Evolutionary conservation across 2,329 filamentous ascomycete species (phyloP), one percentile per base, ranked within the genome.

Genomic region (Trichoderma sp.): DNA sequence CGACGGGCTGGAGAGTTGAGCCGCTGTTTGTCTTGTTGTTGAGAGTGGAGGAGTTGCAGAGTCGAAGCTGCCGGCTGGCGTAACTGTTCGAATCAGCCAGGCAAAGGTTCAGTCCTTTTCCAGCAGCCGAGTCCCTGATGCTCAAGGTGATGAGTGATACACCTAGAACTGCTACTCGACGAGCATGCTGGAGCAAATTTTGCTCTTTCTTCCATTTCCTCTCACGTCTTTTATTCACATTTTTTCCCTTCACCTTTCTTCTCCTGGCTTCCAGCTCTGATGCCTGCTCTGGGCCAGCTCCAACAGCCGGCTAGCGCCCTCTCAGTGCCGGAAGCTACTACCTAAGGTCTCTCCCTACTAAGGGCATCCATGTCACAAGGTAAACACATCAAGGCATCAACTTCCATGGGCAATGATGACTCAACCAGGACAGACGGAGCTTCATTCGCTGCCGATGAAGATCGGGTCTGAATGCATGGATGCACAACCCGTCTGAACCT

Each of bases 91-190:
- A 14, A 39, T 14, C 34, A 39, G 34, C 34, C 34, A 39, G 34
- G 34, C 10, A 9, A 9, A 39, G 34, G 10, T 14, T 10, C 21
- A 24, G 21, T 24, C 48, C 47, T 21, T 34, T 54, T 45, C 59
- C 34, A 39, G 19, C n/a, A 30, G 48, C 39, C 59, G 44, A 34
- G 48, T 55, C 50, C 59, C 59, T 63, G 48, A 54, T 55, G 59
- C 50, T 48, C 54, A 63, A 63, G 59, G 41, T 30, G 39, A 9
- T 39, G 12, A 30, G 5, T 28, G 6, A 34, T 10, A 34, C 30
- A 10, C 7, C 30, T 10, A 2, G 9, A 9, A 10, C 30, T 34
- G 30, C 30, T 34, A 7, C 30, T 34, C 10, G 30, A 9, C 9
- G 39, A 30, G n/a, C 39, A 45, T 45, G 59, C 41, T 54, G n/a